Evolutionary conservation across 345 rosid genomes (phyloP), one percentile per base, ranked within the genome.

Genomic region (Euphorbia pulcherrima): DNA sequence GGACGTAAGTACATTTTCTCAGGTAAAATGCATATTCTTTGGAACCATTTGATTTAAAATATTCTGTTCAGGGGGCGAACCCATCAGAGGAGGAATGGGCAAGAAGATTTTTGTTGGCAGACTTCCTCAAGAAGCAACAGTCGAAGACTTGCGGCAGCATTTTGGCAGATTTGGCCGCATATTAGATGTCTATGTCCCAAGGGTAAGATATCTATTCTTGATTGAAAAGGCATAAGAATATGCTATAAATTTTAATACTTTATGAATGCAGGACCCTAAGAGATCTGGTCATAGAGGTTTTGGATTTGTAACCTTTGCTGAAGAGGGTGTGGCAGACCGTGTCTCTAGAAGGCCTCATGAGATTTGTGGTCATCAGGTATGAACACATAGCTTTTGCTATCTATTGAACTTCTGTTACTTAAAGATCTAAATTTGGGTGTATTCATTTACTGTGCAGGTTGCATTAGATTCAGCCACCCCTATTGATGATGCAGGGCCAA

Each of bases 391-490:
- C 54, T 4, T n/a, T 66, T 51, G 14, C 57, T 37, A 55, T 26
- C 20, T 59, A 26, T 21, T 21, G 0, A 62, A 40, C 51, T 13
- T 20, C n/a, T 46, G 23, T 14, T n/a, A n/a, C n/a, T n/a, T n/a
- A n/a, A n/a, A n/a, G n/a, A n/a, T n/a, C n/a, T n/a, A n/a, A n/a
- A n/a, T n/a, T n/a, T n/a, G n/a, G 24, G 21, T 21, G 35, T 18
- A 44, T 63, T 39, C 12, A 70, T 68, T 69, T 24, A 51, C 24
- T 74, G 30, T 65, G 30, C 82, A 94, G 99, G 95, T 94, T 65
- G 99, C 97, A 28, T 91, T 91, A 74, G 99, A 94, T 87, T 86
- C 96, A 16, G 99, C 99, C 44, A 83, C 97, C 16, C 99, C 99
- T 60, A 77, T 91, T 68, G 95, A 86, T 58, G 96, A 94, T 75